Evolutionary conservation across 1,284 basidiomycete genomes (phyloP).

Genomic region (Ustilago vetiveriae): DNA sequence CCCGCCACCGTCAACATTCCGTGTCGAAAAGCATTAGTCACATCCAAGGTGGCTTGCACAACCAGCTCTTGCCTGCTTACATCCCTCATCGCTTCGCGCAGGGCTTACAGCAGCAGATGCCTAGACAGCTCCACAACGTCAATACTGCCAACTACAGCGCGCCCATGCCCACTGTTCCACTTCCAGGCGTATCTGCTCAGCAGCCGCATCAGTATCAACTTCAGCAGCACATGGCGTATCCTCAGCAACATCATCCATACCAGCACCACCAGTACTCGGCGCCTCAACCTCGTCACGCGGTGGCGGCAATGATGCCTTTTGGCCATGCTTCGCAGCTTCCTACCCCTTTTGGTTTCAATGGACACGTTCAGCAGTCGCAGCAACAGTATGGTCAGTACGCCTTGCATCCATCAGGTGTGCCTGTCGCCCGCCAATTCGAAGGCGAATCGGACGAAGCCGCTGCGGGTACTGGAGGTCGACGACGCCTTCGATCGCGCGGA

Average conservation of each 20-base stretch:
- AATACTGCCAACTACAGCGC: conserved; percentile 31
- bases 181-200: conserved; percentile 14
- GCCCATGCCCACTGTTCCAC: conserved; percentile 35
- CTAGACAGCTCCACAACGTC: conserved; percentile 6
- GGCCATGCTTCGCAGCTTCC: conserved; percentile 12
- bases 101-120: not conserved
- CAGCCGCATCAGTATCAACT: conserved; percentile 6
- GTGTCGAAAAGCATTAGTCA: conserved; percentile 40
- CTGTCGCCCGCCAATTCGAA: not conserved
- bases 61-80: conserved; percentile 20
- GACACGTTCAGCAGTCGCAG: conserved; percentile 1
- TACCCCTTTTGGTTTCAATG: conserved; percentile 11
- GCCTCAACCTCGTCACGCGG: not conserved
- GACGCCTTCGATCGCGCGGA: conserved; percentile 44
- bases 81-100: conserved; percentile 10
- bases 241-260: conserved; percentile 7
- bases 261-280: conserved; percentile 1
- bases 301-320: not conserved
- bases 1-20: conserved; percentile 33
- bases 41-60: conserved; percentile 21
- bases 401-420: not conserved
- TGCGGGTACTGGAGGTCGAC: conserved; percentile 1
- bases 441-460: conserved; percentile 4
- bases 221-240: not conserved
- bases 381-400: not conserved